Evolutionary conservation across 345 rosid species (phyloP), one percentile per base, ranked within the genome.

Genomic region (Populus alba): DNA sequence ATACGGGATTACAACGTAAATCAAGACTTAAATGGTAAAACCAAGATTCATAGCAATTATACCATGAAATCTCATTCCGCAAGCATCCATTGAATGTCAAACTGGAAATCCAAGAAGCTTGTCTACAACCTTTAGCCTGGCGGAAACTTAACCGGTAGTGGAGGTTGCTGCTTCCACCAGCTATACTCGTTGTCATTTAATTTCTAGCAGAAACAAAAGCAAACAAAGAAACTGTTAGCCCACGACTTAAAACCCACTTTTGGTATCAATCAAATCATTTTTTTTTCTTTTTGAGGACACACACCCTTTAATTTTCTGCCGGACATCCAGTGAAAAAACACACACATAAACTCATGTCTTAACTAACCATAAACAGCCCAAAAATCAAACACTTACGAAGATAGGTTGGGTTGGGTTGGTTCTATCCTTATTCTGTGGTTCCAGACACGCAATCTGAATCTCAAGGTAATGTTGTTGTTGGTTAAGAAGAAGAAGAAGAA

Each of bases 51-150:
- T 39, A 74, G 69, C 31, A 61, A 61, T 6, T 61, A 75, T 87
- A 94, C 98, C 97, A 88, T 73, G 93, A 87, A 35, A 84, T 81
- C 6, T 89, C 88, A 80, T 83, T 88, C 78, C 85, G 88, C 8
- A 84, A 72, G 81, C 88, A 84, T 72, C 89, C 85, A 70, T 38
- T 84, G 83, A 88, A 77, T 29, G 82, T 75, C 73, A 80, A 71
- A 70, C 75, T 75, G 53, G 90, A 80, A 78, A 78, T 75, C 89
- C 82, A 73, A 57, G 91, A 83, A 80, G 80, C 55, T 78, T 76
- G 87, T 59, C 70, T 67, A 63, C 78, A 86, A 78, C 84, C 75
- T 75, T 82, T 86, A 68, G 81, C 87, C 72, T 31, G 71, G 83
- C 37, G 66, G 72, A 81, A 35, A 43, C 85, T 82, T 55, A 82